Evolutionary conservation across 768 basidiomycete genomes (phyloP), one percentile per base, ranked within the genome.

Genomic region (Amanita rubescens): DNA sequence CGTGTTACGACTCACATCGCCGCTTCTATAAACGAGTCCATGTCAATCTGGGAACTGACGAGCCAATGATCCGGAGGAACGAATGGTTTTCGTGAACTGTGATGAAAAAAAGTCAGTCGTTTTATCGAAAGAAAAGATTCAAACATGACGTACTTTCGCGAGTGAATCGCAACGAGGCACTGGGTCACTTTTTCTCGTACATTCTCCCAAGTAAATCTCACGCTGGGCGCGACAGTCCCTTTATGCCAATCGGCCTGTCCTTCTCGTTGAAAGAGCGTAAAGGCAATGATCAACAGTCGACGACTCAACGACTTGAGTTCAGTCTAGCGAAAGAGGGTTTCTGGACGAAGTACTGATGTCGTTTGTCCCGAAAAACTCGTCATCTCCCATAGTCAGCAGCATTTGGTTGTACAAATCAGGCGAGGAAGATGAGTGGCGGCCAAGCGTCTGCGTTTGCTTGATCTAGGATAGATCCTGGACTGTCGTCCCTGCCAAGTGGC

Each of bases 341-440:
- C 84, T 71, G n/a, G 73, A 64, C 1, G 33, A 70, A 62, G 14
- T 61, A 49, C 3, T 51, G 10, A 60, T 50, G 15, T 63, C 58
- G 11, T 62, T 62, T 20, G 66, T 60, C 0, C 82, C 80, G 64
- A 96, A 96, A 71, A 98, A 98, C 65, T 98, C 96, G 68, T 97
- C 95, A 60, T 99, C 96, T 1, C 90, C 90, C 78, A 98, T 90
- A 0, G 93, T 93, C 30, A 92, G 74, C 30, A 98, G 77, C 1
- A 84, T 80, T 55, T 94, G 88, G 2, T 82, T 77, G 67, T 96
- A 95, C 10, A 96, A 66, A 48, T 94, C 86, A n/a, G 1, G 81
- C 76, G 7, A 94, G 78, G 52, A 96, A 77, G 7, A 97, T 70
- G 1, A 98, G 67, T 2, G 87, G 74, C 0, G 84, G 76, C 82